Evolutionary conservation across 2,329 filamentous ascomycete genomes (phyloP), one percentile per base, ranked within the genome.

Genomic region (Xylaria digitata): DNA sequence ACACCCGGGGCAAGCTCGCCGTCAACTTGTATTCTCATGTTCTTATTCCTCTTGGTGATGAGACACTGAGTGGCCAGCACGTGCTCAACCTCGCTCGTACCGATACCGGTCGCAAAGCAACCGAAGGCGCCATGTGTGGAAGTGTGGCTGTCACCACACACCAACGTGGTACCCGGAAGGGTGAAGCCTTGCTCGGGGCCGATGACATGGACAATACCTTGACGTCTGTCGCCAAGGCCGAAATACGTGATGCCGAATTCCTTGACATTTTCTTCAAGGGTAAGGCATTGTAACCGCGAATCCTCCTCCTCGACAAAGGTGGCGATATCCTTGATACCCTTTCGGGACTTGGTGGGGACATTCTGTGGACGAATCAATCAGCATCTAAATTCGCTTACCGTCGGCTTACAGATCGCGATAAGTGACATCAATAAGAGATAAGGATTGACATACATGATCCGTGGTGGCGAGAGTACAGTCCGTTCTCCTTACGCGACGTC

Each of bases 171-270:
- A 73, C 93, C 96, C 48, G 96, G 96, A 43, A 98, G 90, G 63
- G 96, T 99, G 85, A 99, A 99, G 73, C 96, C 96, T 82, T 99
- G 96, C 85, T 99, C 96, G 46, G 96, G 96, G 42, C 96, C 96
- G 75, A 99, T 98, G 76, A 99, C 93, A 82, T 99, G 96, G 65
- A 98, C 96, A 75, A 99, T 99, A 72, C 96, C 96, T 82, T 99
- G 96, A 72, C 96, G 90, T 86, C 96, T 96, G 82, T 98, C 95
- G 73, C 91, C 92, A 70, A 99, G 90, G 69, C 96, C 96, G 78
- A 99, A 99, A 83, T 97, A 98, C 79, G 94, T 97, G 77, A 99
- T 86, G 76, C 93, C 94, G 78, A 97, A 98, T 72, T 95, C 92
- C 83, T 95, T 96, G 75, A 99, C 95, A 76, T 99, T 99, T 75